Evolutionary conservation across 306 rosid genomes (phyloP), one percentile per base, ranked within the genome.

Genomic region (Cucurbita moschata): DNA sequence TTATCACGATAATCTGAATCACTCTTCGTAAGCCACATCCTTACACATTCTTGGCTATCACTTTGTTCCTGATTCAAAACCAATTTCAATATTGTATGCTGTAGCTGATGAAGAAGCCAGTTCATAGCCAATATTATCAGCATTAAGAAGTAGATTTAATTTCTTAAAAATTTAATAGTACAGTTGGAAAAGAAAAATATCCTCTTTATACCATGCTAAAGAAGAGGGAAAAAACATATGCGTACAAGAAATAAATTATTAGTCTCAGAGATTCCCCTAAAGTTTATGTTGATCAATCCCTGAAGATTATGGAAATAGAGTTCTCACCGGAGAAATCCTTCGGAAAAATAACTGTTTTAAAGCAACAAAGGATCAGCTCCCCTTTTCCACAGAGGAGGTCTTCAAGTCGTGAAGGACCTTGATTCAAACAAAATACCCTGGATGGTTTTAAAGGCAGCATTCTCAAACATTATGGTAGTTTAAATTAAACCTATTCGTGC

Each of bases 1-100:
- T 87, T 90, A 85, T 93, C 94, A 40, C 85, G 92, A 72, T 76
- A 84, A 79, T 86, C 90, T 75, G 92, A 89, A 76, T 79, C 83
- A 59, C 83, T 80, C 55, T 87, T 73, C 40, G 83, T 78, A 74
- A 93, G 80, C 98, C 98, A 93, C 84, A 79, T 78, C 75, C 90
- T 86, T 44, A 86, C 89, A 77, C 81, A 83, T 79, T 82, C 90
- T 75, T 81, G 86, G 77, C 83, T 66, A 67, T 88, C 84, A 73
- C 39, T 61, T 76, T 83, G 90, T 40, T 82, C 89, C 98, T 93
- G 83, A 81, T 55, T 72, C 73, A 69, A 80, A 80, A 69, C 12
- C 72, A 82, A 79, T 76, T 77, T 82, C 79, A 80, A 80, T 69
- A 63, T 65, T 43, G 68, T 7, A 30, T 23, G 66, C 54, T 49